Conservation (phyloP, 2,329 filamentous ascomycete species). For the Arthrinium puccinioides region DNA sequence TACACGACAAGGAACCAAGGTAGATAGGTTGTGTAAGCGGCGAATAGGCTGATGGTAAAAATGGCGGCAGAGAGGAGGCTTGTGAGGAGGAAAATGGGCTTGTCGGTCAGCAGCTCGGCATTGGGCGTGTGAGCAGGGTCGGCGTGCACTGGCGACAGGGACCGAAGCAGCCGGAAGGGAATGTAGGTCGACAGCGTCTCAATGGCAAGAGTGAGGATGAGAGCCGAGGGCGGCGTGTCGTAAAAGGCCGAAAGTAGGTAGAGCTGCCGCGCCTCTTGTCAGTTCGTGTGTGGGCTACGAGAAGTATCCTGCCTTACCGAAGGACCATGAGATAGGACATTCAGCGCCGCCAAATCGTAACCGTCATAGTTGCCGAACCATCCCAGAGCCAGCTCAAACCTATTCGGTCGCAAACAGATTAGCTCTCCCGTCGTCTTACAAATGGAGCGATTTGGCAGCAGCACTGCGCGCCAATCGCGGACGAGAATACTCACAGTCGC, state of each 20-base stretch:
- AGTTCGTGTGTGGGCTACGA: background rate
- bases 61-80: slow-evolving; percentile 63
- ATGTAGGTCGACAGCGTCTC: slow-evolving; percentile 62
- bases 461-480: background rate
- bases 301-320: slow-evolving; percentile 49
- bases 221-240: slow-evolving; percentile 53
- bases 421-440: background rate
- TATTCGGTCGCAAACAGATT: slow-evolving; percentile 30
- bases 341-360: slow-evolving; percentile 58
- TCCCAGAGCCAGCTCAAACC: slow-evolving; percentile 60
- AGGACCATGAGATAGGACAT: slow-evolving; percentile 67
- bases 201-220: slow-evolving; percentile 55
- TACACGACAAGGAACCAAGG: slow-evolving; percentile 65
- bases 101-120: slow-evolving; percentile 58
- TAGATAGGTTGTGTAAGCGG: slow-evolving; percentile 62
- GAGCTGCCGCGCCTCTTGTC: slow-evolving; percentile 36
- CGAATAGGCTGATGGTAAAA: slow-evolving; percentile 66
- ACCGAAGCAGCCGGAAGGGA: slow-evolving; percentile 70
- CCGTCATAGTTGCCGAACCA: slow-evolving; percentile 73
- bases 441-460: background rate
- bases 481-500: slow-evolving; percentile 49
- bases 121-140: slow-evolving; percentile 47
- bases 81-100: slow-evolving; percentile 55
- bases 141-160: slow-evolving; percentile 57
- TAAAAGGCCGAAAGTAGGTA: slow-evolving; percentile 77